Conservation (phyloP, 345 rosid genomes). For the Erodium maritimum region DNA sequence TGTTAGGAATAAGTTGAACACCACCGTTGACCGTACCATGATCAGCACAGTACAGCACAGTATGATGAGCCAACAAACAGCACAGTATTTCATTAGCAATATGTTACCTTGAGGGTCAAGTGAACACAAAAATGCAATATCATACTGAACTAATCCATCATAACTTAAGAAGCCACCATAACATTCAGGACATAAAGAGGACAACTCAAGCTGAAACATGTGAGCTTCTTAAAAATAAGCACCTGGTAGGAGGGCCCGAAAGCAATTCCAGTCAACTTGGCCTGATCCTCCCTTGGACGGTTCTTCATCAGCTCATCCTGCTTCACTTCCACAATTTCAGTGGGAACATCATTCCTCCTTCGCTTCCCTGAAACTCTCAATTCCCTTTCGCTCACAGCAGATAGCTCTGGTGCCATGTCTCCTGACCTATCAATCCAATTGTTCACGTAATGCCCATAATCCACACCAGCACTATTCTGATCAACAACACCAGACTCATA, state of each 20-base stretch:
- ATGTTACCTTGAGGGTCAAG: too few species aligned
- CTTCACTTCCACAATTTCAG: slow-evolving; percentile 76
- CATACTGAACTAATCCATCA: too few species aligned
- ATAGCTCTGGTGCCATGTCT: slow-evolving; percentile 20
- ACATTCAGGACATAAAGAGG: not conserved
- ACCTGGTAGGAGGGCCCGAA: slow-evolving; percentile 96
- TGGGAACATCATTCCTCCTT: slow-evolving; percentile 56
- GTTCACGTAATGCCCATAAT: slow-evolving; percentile 14
- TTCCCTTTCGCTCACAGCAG: slow-evolving; percentile 21
- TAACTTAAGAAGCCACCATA: too few species aligned
- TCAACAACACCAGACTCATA: not conserved
- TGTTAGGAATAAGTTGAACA: too few species aligned
- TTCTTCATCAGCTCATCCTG: slow-evolving; percentile 94
- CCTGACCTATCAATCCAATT: slow-evolving; percentile 27
- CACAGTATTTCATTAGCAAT: too few species aligned
- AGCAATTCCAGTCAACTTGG: slow-evolving; percentile 80
- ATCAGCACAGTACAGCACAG: too few species aligned
- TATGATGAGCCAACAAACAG: too few species aligned
- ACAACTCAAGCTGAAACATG: too few species aligned
- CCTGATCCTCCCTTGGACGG: slow-evolving; percentile 80
- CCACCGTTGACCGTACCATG: too few species aligned
- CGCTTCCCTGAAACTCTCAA: slow-evolving; percentile 46
- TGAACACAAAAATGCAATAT: too few species aligned
- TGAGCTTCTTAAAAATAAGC: not conserved
- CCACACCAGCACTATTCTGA: slow-evolving; percentile 2